Percentiles rank a stretch among this genome's conserved stretches.
phyloP scores from a whole-genome alignment of 768 basidiomycete genomes.

The Termitomyces heimii region DNA sequence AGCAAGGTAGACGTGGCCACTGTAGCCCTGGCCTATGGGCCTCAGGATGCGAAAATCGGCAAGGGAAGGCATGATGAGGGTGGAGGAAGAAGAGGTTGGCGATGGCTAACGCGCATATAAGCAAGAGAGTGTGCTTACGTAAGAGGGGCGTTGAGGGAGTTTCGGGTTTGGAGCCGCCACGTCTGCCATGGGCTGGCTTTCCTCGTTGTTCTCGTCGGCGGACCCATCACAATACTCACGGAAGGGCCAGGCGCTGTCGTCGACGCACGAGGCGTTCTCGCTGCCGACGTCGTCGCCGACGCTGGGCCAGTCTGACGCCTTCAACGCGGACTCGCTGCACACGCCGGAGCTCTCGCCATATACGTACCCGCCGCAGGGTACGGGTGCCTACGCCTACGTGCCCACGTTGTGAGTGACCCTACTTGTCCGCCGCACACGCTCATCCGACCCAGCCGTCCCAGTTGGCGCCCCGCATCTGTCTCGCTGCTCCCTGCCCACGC shows the following conservation, averaged over 20 bases:
- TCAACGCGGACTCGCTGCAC: constrained; percentile 46
- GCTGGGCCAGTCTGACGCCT: constrained; percentile 47
- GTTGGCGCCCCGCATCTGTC: constrained; percentile 41
- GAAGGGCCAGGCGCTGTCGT: constrained; percentile 63
- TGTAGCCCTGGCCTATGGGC: constrained; percentile 1
- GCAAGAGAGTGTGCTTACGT: constrained; percentile 1
- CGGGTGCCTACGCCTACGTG: constrained; percentile 51
- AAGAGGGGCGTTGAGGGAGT: background rate
- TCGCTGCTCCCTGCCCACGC: constrained; percentile 47
- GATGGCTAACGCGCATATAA: background rate
- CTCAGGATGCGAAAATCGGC: constrained; percentile 1
- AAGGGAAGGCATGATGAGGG: background rate
- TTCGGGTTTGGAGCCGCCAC: background rate
- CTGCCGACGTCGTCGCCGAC: constrained; percentile 70
- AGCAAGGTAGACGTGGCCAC: constrained; percentile 1
- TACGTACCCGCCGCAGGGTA: constrained; percentile 74
- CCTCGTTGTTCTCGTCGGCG: constrained; percentile 52
- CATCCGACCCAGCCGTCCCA: constrained; percentile 10
- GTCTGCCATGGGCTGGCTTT: constrained; percentile 64
- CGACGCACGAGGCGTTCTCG: constrained; percentile 86
- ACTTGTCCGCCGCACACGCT: background rate
- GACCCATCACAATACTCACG: constrained; percentile 41
- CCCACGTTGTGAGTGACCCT: constrained; percentile 42
- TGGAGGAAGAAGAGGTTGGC: too few relatives aligned
- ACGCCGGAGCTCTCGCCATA: constrained; percentile 44